A percentile compares a stretch with the other conserved stretches of the same genome.
phyloP scores from a whole-genome alignment of 1,139 yeast species.

The Lodderomyces elongisporus region DNA sequence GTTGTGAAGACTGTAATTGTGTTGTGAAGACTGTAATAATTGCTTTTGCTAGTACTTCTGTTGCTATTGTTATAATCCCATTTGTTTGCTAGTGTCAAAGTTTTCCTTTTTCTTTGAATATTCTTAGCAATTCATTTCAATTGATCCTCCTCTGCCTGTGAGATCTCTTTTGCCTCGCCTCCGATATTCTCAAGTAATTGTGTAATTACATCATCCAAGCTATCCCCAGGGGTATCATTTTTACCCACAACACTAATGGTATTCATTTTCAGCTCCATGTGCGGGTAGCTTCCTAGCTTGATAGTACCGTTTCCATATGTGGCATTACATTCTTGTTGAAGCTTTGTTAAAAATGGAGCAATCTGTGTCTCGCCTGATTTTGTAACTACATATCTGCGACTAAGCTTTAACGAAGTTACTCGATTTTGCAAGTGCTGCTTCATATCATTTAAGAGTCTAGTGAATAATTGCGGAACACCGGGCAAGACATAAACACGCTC shows the following conservation, averaged over 20 bases:
- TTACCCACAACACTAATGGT: slow-evolving; percentile 73
- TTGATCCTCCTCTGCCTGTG: slow-evolving; percentile 49
- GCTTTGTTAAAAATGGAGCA: slow-evolving; percentile 54
- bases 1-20: too few relatives aligned
- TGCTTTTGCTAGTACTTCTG: too few relatives aligned
- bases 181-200: slow-evolving; percentile 40
- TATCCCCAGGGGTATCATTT: slow-evolving; percentile 22
- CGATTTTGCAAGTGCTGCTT: slow-evolving; percentile 23
- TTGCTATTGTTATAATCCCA: too few relatives aligned
- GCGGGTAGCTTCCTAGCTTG: slow-evolving; percentile 84
- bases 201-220: slow-evolving; percentile 41
- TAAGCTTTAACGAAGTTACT: slow-evolving; percentile 19
- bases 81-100: too few relatives aligned
- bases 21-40: too few relatives aligned
- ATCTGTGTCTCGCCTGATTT: slow-evolving; percentile 56
- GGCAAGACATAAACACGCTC: slow-evolving; percentile 67
- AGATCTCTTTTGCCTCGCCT: slow-evolving; percentile 50
- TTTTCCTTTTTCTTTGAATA: neutral
- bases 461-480: slow-evolving; percentile 75
- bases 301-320: slow-evolving; percentile 34
- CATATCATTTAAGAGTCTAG: slow-evolving; percentile 38
- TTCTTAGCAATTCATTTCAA: neutral
- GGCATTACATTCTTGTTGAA: slow-evolving; percentile 45
- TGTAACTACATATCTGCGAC: slow-evolving; percentile 62
- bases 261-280: slow-evolving; percentile 54